phyloP scores from a whole-genome alignment of 2,329 filamentous ascomycete genomes.

The Magnaporthales sp. region DNA sequence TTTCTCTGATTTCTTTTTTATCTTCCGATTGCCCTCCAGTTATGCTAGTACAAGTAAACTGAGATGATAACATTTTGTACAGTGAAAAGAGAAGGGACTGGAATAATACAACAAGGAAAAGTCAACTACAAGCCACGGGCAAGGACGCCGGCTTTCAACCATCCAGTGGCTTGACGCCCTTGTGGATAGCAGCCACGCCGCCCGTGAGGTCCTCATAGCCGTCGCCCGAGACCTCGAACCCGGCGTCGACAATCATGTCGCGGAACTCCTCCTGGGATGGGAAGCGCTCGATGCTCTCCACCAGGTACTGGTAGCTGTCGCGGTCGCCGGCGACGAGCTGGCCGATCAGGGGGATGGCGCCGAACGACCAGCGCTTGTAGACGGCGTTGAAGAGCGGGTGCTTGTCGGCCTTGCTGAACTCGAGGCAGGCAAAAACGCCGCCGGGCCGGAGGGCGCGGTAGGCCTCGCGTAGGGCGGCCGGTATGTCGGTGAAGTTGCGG shows the following conservation, averaged over 20 bases:
- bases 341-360: slow-evolving; percentile 88
- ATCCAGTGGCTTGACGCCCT: slow-evolving; percentile 73
- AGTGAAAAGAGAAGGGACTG: not conserved
- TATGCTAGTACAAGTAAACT: not conserved
- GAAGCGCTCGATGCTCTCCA: slow-evolving; percentile 94
- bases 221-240: slow-evolving; percentile 73
- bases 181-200: slow-evolving; percentile 92
- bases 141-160: not conserved
- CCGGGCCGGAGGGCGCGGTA: slow-evolving; percentile 86
- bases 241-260: slow-evolving; percentile 73
- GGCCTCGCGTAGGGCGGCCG: slow-evolving; percentile 72
- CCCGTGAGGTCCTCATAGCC: slow-evolving; percentile 88
- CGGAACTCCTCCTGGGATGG: slow-evolving; percentile 79
- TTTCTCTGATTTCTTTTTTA: not conserved
- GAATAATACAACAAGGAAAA: not conserved
- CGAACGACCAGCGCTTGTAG: slow-evolving; percentile 95
- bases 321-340: slow-evolving; percentile 90
- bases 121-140: not conserved
- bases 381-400: slow-evolving; percentile 71
- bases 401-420: slow-evolving; percentile 79
- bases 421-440: slow-evolving; percentile 91
- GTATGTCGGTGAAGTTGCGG: slow-evolving; percentile 91
- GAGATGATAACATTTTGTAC: not conserved
- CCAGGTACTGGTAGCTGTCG: slow-evolving; percentile 95
- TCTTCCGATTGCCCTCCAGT: not conserved